These are phyloP conservation scores for Tetrahymena borealis DNA, from an alignment of 73 alveolate genomes.

Conservation along the genomic window DNA sequence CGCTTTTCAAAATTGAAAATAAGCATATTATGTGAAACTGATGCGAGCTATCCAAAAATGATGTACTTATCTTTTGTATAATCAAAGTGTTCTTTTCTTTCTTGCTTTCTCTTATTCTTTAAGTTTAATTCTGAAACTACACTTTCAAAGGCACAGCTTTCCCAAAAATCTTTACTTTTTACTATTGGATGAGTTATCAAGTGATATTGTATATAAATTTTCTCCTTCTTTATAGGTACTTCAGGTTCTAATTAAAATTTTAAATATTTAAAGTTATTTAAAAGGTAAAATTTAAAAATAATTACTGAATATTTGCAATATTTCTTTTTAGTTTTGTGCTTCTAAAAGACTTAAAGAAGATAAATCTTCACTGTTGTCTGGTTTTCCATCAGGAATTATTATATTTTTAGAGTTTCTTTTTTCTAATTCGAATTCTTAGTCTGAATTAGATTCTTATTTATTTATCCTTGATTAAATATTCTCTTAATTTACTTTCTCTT, in stretches of 20 bases:
- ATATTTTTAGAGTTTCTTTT: not conserved
- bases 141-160: not conserved
- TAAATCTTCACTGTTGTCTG: not conserved
- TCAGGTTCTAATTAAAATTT: not conserved
- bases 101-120: not conserved
- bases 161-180: not conserved
- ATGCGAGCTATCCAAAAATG: not conserved
- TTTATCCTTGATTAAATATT: not conserved
- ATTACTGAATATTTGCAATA: not conserved
- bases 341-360: not conserved
- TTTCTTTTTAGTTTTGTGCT: not conserved
- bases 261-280: not conserved
- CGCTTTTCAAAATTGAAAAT: not conserved
- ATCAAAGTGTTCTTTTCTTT: not conserved
- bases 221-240: not conserved
- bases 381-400: not conserved
- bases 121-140: not conserved
- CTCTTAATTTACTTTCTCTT: not conserved
- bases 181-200: not conserved
- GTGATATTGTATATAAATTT: not conserved
- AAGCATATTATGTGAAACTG: not conserved
- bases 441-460: not conserved
- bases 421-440: not conserved
- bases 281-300: not conserved
- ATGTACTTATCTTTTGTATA: not conserved